Evolutionary conservation across 164 flowering plant species (phyloP), one percentile per base, ranked within the genome.

Genomic region (Kingdonia uniflora): DNA sequence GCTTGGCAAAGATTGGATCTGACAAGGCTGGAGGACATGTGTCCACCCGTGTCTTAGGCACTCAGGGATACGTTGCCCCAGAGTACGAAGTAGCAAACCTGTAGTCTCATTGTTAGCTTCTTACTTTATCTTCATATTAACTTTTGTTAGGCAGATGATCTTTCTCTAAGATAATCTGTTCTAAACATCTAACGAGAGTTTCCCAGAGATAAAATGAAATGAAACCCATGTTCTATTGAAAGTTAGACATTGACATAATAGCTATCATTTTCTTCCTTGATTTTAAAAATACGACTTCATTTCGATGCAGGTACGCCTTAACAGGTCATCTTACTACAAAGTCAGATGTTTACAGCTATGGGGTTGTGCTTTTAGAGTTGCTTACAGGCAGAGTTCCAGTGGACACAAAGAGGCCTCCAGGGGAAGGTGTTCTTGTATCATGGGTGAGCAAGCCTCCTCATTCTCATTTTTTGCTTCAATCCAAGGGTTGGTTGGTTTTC

Each of bases 241-340:
- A n/a, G n/a, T n/a, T n/a, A n/a, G n/a, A n/a, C n/a, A n/a, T n/a
- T n/a, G n/a, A n/a, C n/a, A n/a, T n/a, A n/a, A n/a, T n/a, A n/a
- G n/a, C n/a, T n/a, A n/a, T n/a, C n/a, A n/a, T n/a, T n/a, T n/a
- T n/a, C n/a, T n/a, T 29, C 8, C 8, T 8, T 29, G 35, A 29
- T 29, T 3, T 3, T 3, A 29, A 29, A 29, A 29, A 29, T 3
- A 29, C 35, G 39, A 42, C 19, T 55, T 38, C 11, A 20, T 50
- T 63, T 15, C 10, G 60, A 21, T 51, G 38, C 71, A 92, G 98
- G 72, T 92, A 92, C 69, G 99, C 99, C 16, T 60, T 84, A 63
- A 92, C 99, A 41, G 99, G 99, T 33, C 99, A 92, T 74, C 61
- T 91, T 62, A 92, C 96, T 1, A 86, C 91, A 62, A 92, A 92